phyloP scores from a whole-genome alignment of 2,329 filamentous ascomycete species.

The Fusarium goolgardi region DNA sequence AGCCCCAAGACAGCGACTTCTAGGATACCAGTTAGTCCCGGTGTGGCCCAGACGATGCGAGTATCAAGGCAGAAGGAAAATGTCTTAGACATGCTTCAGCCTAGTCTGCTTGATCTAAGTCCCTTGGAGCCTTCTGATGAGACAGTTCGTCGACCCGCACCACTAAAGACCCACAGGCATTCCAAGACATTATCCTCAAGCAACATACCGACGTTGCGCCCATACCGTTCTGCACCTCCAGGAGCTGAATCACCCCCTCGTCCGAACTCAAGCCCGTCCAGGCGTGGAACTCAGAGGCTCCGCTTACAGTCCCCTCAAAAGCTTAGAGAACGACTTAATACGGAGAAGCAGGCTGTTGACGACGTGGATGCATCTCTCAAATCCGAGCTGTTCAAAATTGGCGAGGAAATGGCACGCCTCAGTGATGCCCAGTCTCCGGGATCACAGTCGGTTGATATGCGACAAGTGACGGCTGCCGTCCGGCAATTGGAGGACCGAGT shows the following conservation, averaged over 20 bases:
- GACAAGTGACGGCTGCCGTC: conserved; percentile 67
- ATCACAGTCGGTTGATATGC: conserved; percentile 55
- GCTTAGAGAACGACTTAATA: conserved; percentile 84
- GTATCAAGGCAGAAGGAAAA: conserved; percentile 62
- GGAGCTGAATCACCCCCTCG: conserved; percentile 43
- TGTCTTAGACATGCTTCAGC: conserved; percentile 42
- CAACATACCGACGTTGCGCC: conserved; percentile 65
- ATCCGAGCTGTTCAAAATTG: conserved; percentile 82
- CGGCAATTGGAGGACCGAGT: conserved; percentile 75
- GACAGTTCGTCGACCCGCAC: conserved; percentile 38
- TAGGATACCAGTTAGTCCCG: conserved; percentile 65
- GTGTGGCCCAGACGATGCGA: conserved; percentile 53
- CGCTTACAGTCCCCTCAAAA: conserved; percentile 79
- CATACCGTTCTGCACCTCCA: conserved; percentile 49
- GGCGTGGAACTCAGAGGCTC: conserved; percentile 61
- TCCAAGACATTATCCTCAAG: conserved; percentile 64
- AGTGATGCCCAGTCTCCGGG: conserved; percentile 53
- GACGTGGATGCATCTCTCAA: conserved; percentile 76
- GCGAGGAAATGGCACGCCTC: conserved; percentile 78
- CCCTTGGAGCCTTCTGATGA: conserved; percentile 34
- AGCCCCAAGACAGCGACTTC: conserved; percentile 58
- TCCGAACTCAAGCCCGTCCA: conserved; percentile 46
- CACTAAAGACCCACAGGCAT: conserved; percentile 53
- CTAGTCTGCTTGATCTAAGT: conserved; percentile 26
- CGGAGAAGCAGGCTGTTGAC: conserved; percentile 79